These are phyloP conservation scores for Canariomyces notabilis DNA, from an alignment of 2,329 filamentous ascomycete genomes.

Conservation along the genomic window DNA sequence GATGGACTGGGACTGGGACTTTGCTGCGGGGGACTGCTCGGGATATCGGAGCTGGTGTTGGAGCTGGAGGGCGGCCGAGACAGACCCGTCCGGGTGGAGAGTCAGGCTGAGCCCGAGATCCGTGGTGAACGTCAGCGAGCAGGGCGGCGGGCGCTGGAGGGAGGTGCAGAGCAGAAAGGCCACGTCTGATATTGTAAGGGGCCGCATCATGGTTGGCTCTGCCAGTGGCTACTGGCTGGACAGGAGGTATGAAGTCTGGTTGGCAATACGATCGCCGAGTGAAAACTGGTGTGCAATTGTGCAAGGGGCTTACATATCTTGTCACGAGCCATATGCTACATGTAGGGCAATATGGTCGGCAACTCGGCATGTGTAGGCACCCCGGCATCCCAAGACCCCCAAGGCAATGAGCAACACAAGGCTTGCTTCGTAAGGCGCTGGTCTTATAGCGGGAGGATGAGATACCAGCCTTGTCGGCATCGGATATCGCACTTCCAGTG, in stretches of 20 bases:
- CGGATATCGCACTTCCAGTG: no score
- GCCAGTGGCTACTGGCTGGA: no score
- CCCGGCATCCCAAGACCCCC: no score
- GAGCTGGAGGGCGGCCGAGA: slow-evolving; percentile 7
- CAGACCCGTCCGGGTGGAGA: slow-evolving; percentile 5
- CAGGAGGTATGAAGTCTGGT: no score
- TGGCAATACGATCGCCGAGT: no score
- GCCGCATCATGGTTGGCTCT: slow-evolving; percentile 11
- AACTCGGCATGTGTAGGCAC: no score
- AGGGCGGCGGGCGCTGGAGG: neutral
- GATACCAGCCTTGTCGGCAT: neutral
- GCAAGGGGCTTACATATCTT: no score
- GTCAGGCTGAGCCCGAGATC: slow-evolving; percentile 12
- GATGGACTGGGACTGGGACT: neutral
- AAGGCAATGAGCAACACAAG: neutral
- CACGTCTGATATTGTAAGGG: slow-evolving; percentile 16
- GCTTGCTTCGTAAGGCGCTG: neutral
- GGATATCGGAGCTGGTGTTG: neutral
- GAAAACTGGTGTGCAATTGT: no score
- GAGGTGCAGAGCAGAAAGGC: slow-evolving; percentile 20
- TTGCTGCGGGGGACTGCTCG: neutral
- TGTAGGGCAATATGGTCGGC: no score
- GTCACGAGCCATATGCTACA: no score
- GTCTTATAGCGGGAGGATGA: neutral
- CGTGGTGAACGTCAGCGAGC: slow-evolving; percentile 7